Percentiles rank a stretch among this genome's conserved stretches.
Conservation (phyloP, 2,329 filamentous ascomycete species). For the Blastomyces parvus region DNA sequence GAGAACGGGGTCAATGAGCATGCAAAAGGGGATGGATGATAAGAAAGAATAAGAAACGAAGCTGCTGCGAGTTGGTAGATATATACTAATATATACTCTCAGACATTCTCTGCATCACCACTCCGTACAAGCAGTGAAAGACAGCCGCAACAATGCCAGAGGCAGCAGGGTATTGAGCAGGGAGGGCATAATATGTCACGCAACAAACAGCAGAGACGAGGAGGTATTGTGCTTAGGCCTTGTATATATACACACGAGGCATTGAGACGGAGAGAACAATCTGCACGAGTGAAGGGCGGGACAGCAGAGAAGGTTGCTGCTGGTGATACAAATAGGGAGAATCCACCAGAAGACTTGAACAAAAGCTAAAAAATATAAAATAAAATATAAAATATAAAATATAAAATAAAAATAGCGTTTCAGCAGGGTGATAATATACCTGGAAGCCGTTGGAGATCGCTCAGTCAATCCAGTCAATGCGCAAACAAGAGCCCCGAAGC, state of each 20-base stretch:
- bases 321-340: background rate
- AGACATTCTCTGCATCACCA: background rate
- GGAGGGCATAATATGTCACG: background rate
- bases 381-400: no score
- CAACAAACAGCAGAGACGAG: background rate
- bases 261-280: slow-evolving; percentile 5
- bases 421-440: background rate
- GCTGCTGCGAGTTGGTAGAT: background rate
- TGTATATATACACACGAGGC: background rate
- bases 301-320: background rate
- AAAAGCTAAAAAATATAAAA: background rate
- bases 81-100: background rate
- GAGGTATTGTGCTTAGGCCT: background rate
- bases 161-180: background rate
- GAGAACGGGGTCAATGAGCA: no score
- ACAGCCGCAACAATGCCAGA: background rate
- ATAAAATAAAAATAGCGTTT: background rate
- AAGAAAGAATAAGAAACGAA: background rate
- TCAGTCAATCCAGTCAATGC: background rate
- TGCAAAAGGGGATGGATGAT: background rate
- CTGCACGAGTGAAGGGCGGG: slow-evolving; percentile 4
- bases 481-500: background rate
- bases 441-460: background rate
- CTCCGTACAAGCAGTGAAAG: background rate
- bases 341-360: background rate